Percentiles rank a stretch among this genome's conserved stretches.
Evolutionary conservation across 495 filamentous ascomycete genomes (phyloP).

Genomic region (Penicillium pancosmium): DNA sequence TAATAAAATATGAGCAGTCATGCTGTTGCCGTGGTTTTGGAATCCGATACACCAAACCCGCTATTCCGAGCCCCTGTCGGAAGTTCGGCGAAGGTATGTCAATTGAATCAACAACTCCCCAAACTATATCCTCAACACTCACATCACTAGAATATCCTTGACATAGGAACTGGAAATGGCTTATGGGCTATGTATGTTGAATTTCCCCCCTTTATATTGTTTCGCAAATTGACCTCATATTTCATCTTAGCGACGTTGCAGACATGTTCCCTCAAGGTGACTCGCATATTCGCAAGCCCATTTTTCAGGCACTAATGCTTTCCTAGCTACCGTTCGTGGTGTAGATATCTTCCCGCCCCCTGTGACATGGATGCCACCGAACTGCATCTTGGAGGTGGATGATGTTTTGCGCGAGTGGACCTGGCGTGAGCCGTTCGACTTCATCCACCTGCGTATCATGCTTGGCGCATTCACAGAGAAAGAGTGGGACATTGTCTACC

Average conservation of each 20-base stretch:
- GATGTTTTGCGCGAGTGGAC: slow-evolving; percentile 34
- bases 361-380: slow-evolving; percentile 32
- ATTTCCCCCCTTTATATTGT: background rate
- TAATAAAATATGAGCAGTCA: background rate
- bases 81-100: background rate
- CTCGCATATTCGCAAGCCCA: background rate
- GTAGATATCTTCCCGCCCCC: slow-evolving; percentile 29
- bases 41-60: slow-evolving; percentile 1
- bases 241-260: background rate
- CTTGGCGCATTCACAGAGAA: slow-evolving; percentile 21
- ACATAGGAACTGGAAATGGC: slow-evolving; percentile 15
- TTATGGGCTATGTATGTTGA: slow-evolving; percentile 12
- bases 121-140: background rate
- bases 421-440: slow-evolving; percentile 28
- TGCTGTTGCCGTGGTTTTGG: slow-evolving; percentile 5
- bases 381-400: slow-evolving; percentile 36
- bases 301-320: background rate
- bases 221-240: background rate
- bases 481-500: slow-evolving; percentile 32
- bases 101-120: no score
- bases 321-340: slow-evolving; percentile 21
- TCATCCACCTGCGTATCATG: slow-evolving; percentile 33
- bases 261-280: slow-evolving; percentile 5
- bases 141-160: slow-evolving; percentile 4
- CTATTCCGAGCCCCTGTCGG: slow-evolving; percentile 5